These are phyloP conservation scores for Vigna radiata DNA, from an alignment of 306 rosid genomes.

Conservation along the genomic window DNA sequence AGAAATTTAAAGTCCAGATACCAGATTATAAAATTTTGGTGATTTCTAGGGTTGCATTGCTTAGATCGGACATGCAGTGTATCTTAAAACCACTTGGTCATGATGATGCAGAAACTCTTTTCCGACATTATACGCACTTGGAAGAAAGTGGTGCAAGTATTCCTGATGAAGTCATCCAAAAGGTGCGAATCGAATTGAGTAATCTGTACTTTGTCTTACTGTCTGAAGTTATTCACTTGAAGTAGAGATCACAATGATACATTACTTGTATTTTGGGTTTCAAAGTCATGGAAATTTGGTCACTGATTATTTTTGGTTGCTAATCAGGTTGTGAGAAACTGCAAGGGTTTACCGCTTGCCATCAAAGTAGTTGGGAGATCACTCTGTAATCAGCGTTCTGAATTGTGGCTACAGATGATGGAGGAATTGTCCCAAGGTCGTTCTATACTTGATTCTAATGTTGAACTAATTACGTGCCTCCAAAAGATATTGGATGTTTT, in stretches of 20 bases:
- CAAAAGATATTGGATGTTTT: conserved; percentile 54
- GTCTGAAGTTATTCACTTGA: background rate
- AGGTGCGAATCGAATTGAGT: conserved; percentile 46
- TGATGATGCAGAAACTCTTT: conserved; percentile 61
- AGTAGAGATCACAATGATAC: background rate
- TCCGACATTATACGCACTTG: conserved; percentile 50
- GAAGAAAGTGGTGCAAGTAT: conserved; percentile 21
- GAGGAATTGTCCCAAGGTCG: conserved; percentile 52
- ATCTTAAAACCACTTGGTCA: conserved; percentile 47
- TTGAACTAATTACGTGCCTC: conserved; percentile 52
- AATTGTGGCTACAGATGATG: conserved; percentile 50
- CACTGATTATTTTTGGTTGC: conserved; percentile 24
- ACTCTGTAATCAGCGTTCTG: conserved; percentile 44
- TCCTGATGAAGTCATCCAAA: conserved; percentile 42
- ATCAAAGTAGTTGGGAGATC: conserved; percentile 58
- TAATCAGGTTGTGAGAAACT: conserved; percentile 60
- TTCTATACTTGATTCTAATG: conserved; percentile 55
- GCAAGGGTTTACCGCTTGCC: conserved; percentile 66
- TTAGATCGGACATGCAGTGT: conserved; percentile 40
- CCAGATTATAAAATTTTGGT: conserved; percentile 66
- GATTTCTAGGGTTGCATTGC: conserved; percentile 61
- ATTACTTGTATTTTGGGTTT: conserved; percentile 19
- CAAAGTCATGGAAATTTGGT: background rate
- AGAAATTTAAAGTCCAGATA: conserved; percentile 47
- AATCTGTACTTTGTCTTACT: background rate